A percentile compares a stretch with the other conserved stretches of the same genome.
phyloP scores from a whole-genome alignment of 1,139 yeast genomes.

The Magnusiomyces magnusii region DNA sequence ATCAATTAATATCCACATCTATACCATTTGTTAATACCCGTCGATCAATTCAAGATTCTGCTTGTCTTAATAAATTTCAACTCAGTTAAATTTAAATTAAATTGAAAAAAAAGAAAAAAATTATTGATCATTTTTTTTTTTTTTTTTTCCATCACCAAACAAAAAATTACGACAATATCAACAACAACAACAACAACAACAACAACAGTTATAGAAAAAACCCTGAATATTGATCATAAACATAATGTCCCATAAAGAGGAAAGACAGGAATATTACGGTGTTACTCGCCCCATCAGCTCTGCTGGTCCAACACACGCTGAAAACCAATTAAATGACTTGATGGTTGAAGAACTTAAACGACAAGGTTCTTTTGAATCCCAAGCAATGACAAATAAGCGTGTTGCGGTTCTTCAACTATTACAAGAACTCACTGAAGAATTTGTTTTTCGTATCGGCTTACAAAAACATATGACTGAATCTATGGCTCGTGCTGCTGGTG shows the following conservation, averaged over 20 bases:
- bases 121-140: too few relatives aligned
- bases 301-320: slow-evolving; percentile 78
- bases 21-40: too few relatives aligned
- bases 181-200: too few relatives aligned
- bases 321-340: slow-evolving; percentile 62
- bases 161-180: too few relatives aligned
- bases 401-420: slow-evolving; percentile 61
- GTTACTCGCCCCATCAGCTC: slow-evolving; percentile 86
- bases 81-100: too few relatives aligned
- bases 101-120: too few relatives aligned
- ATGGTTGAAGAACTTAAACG: slow-evolving; percentile 70
- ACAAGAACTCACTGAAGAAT: slow-evolving; percentile 68
- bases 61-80: too few relatives aligned
- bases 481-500: slow-evolving; percentile 96
- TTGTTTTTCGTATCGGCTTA: slow-evolving; percentile 73
- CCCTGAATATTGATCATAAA: too few relatives aligned
- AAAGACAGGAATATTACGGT: slow-evolving; percentile 38
- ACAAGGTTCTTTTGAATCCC: slow-evolving; percentile 88
- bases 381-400: slow-evolving; percentile 68
- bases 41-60: too few relatives aligned
- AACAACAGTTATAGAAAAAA: too few relatives aligned
- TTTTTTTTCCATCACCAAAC: too few relatives aligned
- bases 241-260: not conserved
- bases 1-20: too few relatives aligned
- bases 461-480: slow-evolving; percentile 92